phyloP scores from a whole-genome alignment of 139 green algal genomes.

The Chlorella sorokiniana region DNA sequence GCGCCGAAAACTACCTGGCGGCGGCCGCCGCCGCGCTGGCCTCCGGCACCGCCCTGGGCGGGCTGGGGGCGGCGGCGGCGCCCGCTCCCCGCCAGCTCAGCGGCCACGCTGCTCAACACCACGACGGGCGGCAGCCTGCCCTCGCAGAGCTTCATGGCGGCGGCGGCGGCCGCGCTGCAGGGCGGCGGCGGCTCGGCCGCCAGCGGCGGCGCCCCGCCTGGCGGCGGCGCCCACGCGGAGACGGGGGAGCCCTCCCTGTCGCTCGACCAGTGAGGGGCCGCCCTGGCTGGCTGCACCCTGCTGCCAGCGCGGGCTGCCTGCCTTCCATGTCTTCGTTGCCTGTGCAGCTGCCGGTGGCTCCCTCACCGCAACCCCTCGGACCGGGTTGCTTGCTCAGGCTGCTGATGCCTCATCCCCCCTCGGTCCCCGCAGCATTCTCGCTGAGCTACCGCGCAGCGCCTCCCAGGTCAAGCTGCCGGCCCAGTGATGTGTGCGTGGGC shows the following conservation, averaged over 20 bases:
- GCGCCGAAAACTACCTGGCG: background rate
- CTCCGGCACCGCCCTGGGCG: background rate
- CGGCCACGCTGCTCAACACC: background rate
- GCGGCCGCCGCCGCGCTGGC: conserved; percentile 8
- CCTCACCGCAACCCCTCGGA: too few species aligned
- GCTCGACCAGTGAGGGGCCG: conserved; percentile 24
- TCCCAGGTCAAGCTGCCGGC: conserved; percentile 39
- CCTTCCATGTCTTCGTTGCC: background rate
- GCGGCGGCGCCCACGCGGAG: background rate
- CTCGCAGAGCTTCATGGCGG: conserved; percentile 1
- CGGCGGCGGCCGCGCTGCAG: background rate
- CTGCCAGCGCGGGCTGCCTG: background rate
- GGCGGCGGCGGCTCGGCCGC: background rate
- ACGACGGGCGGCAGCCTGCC: conserved; percentile 13
- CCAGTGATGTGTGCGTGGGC: background rate
- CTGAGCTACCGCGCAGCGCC: conserved; percentile 42
- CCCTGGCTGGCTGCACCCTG: background rate
- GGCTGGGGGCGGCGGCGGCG: background rate
- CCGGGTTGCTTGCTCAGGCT: too few species aligned
- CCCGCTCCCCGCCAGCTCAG: background rate
- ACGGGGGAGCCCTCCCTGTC: background rate
- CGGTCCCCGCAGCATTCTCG: conserved; percentile 34
- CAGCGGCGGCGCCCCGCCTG: background rate
- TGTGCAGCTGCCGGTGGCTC: too few species aligned
- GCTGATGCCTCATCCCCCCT: background rate